Evolutionary conservation across 139 green algal genomes (phyloP).

Genomic region (Closterium sp.): DNA sequence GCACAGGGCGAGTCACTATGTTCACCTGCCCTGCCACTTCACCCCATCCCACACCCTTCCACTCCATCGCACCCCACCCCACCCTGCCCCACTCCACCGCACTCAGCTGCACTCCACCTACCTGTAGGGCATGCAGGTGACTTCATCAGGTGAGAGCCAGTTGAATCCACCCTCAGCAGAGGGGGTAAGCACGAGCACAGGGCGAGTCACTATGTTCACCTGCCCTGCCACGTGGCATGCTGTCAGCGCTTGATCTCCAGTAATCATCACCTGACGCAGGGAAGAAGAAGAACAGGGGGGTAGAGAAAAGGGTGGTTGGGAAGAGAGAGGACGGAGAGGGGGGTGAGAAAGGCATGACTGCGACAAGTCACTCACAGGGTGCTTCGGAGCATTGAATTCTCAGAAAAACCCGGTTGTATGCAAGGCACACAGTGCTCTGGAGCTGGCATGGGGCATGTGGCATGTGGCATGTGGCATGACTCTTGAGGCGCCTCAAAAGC

Average conservation of each 20-base stretch:
- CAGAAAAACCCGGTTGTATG: too few species aligned
- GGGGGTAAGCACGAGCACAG: slow-evolving; percentile 68
- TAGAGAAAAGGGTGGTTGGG: not conserved
- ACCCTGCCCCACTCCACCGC: not conserved
- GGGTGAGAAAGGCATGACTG: slow-evolving; percentile 57
- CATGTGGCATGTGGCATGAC: too few species aligned
- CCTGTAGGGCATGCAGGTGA: slow-evolving; percentile 24
- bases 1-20: slow-evolving; percentile 77
- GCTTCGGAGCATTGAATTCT: too few species aligned
- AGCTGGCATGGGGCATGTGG: too few species aligned
- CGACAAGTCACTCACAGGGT: too few species aligned
- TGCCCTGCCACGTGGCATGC: slow-evolving; percentile 55
- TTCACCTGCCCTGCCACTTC: slow-evolving; percentile 68
- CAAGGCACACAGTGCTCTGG: too few species aligned
- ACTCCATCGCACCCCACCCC: not conserved
- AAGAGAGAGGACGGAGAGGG: slow-evolving; percentile 53
- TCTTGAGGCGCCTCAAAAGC: too few species aligned
- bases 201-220: slow-evolving; percentile 86
- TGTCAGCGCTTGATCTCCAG: slow-evolving; percentile 50
- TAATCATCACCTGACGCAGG: slow-evolving; percentile 51
- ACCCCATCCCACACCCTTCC: not conserved
- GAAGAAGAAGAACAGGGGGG: not conserved
- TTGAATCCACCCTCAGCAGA: slow-evolving; percentile 61
- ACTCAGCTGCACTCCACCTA: not conserved
- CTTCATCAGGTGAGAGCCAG: slow-evolving; percentile 79